Evolutionary conservation across 2,329 filamentous ascomycete species (phyloP).

Genomic region (Mycosphaerelloides madeirae): DNA sequence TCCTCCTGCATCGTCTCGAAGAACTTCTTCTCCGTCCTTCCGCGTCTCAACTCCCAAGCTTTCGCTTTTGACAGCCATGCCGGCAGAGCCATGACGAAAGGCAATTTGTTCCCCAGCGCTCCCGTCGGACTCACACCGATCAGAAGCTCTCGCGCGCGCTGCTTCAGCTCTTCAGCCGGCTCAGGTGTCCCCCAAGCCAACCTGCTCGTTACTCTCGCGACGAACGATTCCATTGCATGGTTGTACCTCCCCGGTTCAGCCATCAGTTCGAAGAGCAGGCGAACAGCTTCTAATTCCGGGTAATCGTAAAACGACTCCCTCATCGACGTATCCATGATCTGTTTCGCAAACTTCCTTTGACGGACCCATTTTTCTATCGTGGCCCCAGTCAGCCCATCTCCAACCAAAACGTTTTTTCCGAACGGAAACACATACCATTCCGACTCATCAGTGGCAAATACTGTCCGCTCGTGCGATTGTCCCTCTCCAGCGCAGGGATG

Average conservation of each 20-base stretch:
- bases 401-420: neutral
- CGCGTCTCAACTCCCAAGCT: slow-evolving; percentile 42
- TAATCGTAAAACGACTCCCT: slow-evolving; percentile 40
- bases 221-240: slow-evolving; percentile 42
- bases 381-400: neutral
- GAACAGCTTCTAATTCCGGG: slow-evolving; percentile 43
- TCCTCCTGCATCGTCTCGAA: slow-evolving; percentile 43
- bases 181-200: slow-evolving; percentile 44
- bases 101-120: slow-evolving; percentile 43
- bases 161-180: slow-evolving; percentile 44
- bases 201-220: slow-evolving; percentile 44
- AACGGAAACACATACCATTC: slow-evolving; percentile 41
- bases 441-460: slow-evolving; percentile 43
- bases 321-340: slow-evolving; percentile 43
- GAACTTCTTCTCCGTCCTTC: slow-evolving; percentile 41
- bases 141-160: slow-evolving; percentile 43
- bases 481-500: slow-evolving; percentile 41
- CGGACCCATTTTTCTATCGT: slow-evolving; percentile 31
- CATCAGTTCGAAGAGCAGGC: slow-evolving; percentile 42
- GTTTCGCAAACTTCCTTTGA: slow-evolving; percentile 43
- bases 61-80: slow-evolving; percentile 41
- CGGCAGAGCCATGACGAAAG: slow-evolving; percentile 43
- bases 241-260: slow-evolving; percentile 42
- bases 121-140: slow-evolving; percentile 45
- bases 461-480: slow-evolving; percentile 43